Evolutionary conservation across 2,329 filamentous ascomycete species (phyloP).

Genomic region (Karstenula rhodostoma): DNA sequence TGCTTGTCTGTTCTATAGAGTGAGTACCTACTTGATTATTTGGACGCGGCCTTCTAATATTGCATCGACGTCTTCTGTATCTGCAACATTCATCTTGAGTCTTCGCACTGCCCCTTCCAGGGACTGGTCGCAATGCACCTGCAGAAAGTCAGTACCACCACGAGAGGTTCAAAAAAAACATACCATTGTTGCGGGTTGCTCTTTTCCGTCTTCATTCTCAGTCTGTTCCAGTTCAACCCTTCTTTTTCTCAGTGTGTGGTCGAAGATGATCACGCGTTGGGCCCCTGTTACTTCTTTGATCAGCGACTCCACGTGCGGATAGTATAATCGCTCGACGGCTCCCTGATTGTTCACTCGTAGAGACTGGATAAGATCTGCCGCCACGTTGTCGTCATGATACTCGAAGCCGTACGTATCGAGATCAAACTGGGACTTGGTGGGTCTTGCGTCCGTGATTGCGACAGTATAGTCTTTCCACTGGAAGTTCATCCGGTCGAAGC

Average conservation of each 20-base stretch:
- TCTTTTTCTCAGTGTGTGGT: constrained; percentile 19
- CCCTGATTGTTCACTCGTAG: constrained; percentile 17
- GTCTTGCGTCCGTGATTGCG: constrained; percentile 12
- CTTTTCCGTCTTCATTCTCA: constrained; percentile 13
- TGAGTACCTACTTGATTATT: neutral
- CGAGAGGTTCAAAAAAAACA: too few species aligned
- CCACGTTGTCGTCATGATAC: constrained; percentile 13
- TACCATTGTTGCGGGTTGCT: constrained; percentile 16
- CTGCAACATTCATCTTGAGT: too few species aligned
- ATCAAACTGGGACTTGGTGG: constrained; percentile 12
- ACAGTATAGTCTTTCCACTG: constrained; percentile 3
- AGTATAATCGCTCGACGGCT: constrained; percentile 16
- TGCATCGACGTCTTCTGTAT: too few species aligned
- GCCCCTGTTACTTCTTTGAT: constrained; percentile 22
- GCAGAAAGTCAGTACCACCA: neutral
- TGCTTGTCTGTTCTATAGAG: too few species aligned
- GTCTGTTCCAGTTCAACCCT: neutral
- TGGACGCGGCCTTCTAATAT: neutral
- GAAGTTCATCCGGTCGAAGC: constrained; percentile 12
- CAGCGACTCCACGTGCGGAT: constrained; percentile 19
- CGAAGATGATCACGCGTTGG: constrained; percentile 23
- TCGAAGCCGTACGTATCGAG: constrained; percentile 27
- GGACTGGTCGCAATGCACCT: constrained; percentile 4
- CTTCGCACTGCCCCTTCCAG: neutral
- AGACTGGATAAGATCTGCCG: constrained; percentile 5